These are phyloP conservation scores for Entonaema liquescens DNA, from an alignment of 495 filamentous ascomycete species.

Conservation along the genomic window DNA sequence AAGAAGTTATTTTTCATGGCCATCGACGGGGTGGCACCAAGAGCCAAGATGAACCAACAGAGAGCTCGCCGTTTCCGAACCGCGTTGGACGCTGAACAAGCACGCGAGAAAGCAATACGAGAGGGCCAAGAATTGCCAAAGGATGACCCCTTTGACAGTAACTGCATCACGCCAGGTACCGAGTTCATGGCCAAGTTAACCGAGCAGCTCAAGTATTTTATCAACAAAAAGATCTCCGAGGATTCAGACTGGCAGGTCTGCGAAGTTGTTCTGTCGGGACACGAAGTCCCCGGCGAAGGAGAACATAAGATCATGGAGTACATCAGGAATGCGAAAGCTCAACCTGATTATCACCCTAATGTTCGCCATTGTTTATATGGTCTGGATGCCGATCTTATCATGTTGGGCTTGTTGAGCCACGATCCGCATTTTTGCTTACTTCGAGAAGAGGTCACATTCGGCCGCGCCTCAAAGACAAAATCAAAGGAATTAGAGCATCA, in stretches of 20 bases:
- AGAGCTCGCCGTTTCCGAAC: slow-evolving; percentile 94
- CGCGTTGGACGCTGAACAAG: slow-evolving; percentile 87
- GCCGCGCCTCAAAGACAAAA: slow-evolving; percentile 82
- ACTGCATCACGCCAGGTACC: slow-evolving; percentile 97
- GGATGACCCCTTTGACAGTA: slow-evolving; percentile 97
- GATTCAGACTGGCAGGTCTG: slow-evolving; percentile 97
- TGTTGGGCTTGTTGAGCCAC: slow-evolving; percentile 95
- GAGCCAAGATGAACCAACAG: slow-evolving; percentile 99
- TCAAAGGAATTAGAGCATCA: slow-evolving; percentile 97
- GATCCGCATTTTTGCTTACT: slow-evolving; percentile 98
- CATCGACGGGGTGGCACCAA: slow-evolving; percentile 95
- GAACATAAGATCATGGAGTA: slow-evolving; percentile 99
- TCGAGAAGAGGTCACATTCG: slow-evolving; percentile 97
- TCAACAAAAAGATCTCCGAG: slow-evolving; percentile 98
- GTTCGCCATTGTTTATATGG: slow-evolving; percentile 97
- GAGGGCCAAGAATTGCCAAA: slow-evolving; percentile 93
- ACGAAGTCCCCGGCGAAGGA: slow-evolving; percentile 98
- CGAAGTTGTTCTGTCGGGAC: slow-evolving; percentile 94
- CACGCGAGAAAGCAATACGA: slow-evolving; percentile 85
- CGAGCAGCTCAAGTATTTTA: slow-evolving; percentile 94
- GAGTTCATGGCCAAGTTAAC: slow-evolving; percentile 98
- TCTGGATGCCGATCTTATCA: slow-evolving; percentile 97
- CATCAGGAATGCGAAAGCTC: slow-evolving; percentile 94
- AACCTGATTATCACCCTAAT: slow-evolving; percentile 93
- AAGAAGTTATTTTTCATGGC: slow-evolving; percentile 99